Base-by-base conservation (phyloP, 257 asterid species). In the Catharanthus roseus region DNA sequence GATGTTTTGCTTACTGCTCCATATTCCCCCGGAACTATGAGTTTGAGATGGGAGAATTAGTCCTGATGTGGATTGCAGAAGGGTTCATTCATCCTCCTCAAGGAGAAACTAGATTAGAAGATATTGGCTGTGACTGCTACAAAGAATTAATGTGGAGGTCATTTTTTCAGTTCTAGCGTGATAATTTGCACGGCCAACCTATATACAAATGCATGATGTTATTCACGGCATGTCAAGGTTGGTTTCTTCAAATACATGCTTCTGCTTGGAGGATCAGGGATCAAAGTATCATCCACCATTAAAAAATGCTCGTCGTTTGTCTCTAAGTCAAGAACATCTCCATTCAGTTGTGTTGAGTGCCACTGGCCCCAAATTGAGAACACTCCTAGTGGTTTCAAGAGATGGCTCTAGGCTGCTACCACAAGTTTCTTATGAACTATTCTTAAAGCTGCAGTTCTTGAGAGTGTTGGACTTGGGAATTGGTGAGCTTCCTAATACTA, bases 391-490 rank as follows among this genome's bases (percentile, higher is more conserved):
- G n/a, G 63, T 38, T 1, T 58, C 74, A 33, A 41, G 42, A 10
- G 42, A 62, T 47, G 51, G 45, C 55, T 24, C 42, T 13, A 56
- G 77, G 39, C 62, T 60, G 13, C n/a, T n/a, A n/a, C 34, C 42
- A 18, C 18, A 70, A 47, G 77, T 77, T 62, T 31, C 85, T 23
- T 57, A 55, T 12, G 72, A 78, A 6, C 68, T 84, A 44, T 76
- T 86, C 38, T 21, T 58, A 53, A 81, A 78, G 44, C 66, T 82
- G 64, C 74, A 67, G 45, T 18, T 26, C 50, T 60, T 80, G 74
- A 82, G 87, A 70, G 87, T 82, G 18, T 10, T 82, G 7, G 83
- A 84, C 55, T 78, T 86, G 28, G 78, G 79, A 60, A 80, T 86
- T 67, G 44, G 13, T 36, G 82, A 75, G 38, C 47, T 86, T 15